Percentiles rank a stretch among this genome's conserved stretches.
Evolutionary conservation across 768 basidiomycete species (phyloP).

Genomic region (Auricularia cornea): DNA sequence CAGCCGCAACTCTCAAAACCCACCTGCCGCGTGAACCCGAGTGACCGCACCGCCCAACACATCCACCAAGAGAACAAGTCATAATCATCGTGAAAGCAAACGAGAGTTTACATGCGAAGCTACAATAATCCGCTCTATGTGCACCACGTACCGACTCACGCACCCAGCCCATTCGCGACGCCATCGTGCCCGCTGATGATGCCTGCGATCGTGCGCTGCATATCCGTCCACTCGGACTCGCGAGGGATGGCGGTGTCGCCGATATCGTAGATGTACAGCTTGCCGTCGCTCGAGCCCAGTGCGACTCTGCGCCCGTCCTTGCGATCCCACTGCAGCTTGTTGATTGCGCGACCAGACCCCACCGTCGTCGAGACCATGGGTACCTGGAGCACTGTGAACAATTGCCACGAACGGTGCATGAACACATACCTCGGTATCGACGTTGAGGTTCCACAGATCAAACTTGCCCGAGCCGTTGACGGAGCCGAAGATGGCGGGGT

Average conservation of each 20-base stretch:
- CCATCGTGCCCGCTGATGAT: slow-evolving; percentile 42
- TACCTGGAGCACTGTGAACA: slow-evolving; percentile 44
- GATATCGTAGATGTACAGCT: slow-evolving; percentile 89
- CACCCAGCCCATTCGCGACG: slow-evolving; percentile 27
- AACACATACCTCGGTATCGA: slow-evolving; percentile 80
- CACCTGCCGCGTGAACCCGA: too few relatives aligned
- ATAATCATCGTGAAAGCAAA: too few relatives aligned
- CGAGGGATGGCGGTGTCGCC: slow-evolving; percentile 83
- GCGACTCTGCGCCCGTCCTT: slow-evolving; percentile 88
- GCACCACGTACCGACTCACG: neutral
- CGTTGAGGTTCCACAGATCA: slow-evolving; percentile 95
- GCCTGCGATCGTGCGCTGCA: slow-evolving; percentile 79
- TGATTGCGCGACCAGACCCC: slow-evolving; percentile 74
- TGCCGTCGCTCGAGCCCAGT: slow-evolving; percentile 87
- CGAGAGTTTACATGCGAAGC: too few relatives aligned
- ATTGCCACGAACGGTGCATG: neutral
- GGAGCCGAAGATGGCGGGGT: slow-evolving; percentile 88
- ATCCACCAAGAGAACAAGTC: too few relatives aligned
- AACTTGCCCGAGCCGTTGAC: slow-evolving; percentile 95
- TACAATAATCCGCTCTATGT: too few relatives aligned
- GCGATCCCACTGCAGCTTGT: slow-evolving; percentile 92
- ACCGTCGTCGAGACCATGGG: slow-evolving; percentile 83
- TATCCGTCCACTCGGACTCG: slow-evolving; percentile 88
- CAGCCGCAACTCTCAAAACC: too few relatives aligned
- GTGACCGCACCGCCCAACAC: too few relatives aligned